A percentile compares a stretch with the other conserved stretches of the same genome.
Evolutionary conservation across 2,329 filamentous ascomycete genomes (phyloP).

Genomic region (Myriosclerotinia scirpicola): DNA sequence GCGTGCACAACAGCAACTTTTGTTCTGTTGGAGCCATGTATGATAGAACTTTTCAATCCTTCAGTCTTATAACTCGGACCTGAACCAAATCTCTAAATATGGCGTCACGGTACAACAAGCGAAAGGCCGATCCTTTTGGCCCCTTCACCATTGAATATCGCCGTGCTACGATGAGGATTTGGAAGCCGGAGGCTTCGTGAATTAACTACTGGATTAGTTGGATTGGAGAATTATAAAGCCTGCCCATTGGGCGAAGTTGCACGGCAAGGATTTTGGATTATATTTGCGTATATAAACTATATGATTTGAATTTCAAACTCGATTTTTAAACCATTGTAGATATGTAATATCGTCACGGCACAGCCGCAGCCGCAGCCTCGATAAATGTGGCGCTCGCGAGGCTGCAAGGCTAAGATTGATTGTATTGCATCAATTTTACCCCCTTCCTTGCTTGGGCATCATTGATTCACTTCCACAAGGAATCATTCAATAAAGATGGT

Average conservation of each 20-base stretch:
- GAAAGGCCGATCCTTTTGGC: too few relatives aligned
- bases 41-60: too few relatives aligned
- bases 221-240: background rate
- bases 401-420: constrained; percentile 10
- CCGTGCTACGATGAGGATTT: background rate
- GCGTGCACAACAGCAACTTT: too few relatives aligned
- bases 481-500: constrained; percentile 6
- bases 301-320: background rate
- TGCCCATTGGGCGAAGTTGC: too few relatives aligned
- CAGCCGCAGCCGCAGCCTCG: background rate
- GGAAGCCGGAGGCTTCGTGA: background rate
- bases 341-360: background rate
- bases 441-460: constrained; percentile 5
- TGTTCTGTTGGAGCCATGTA: too few relatives aligned
- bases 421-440: background rate
- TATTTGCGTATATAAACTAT: background rate
- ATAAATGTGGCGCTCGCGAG: background rate
- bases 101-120: too few relatives aligned
- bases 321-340: background rate
- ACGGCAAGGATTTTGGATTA: background rate
- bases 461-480: background rate
- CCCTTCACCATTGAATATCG: background rate
- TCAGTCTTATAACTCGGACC: too few relatives aligned
- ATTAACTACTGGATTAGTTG: background rate
- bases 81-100: too few relatives aligned